Evolutionary conservation across 1,284 basidiomycete species (phyloP).

Genomic region (Irpex rosettiformis): DNA sequence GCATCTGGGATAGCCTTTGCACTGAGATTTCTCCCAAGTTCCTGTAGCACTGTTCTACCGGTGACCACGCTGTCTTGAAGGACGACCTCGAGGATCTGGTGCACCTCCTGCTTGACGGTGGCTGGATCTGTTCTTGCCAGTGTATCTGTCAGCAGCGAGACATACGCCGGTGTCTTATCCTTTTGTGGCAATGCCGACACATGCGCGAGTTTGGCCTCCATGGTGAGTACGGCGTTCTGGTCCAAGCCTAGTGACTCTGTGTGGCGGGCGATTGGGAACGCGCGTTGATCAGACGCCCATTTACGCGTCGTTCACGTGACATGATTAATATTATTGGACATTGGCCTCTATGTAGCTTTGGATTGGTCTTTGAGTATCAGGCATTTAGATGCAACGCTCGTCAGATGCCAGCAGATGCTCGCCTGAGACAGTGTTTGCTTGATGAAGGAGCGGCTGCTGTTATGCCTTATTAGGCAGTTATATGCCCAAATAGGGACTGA

Average conservation of each 20-base stretch:
- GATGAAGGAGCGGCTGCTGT: background rate
- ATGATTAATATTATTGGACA: too few species aligned
- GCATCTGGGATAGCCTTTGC: constrained; percentile 51
- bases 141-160: constrained; percentile 52
- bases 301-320: constrained; percentile 16
- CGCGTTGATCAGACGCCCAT: constrained; percentile 11
- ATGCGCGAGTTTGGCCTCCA: constrained; percentile 66
- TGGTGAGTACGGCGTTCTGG: constrained; percentile 23
- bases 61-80: constrained; percentile 80
- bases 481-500: background rate
- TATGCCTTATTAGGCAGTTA: constrained; percentile 2
- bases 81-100: constrained; percentile 68
- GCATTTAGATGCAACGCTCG: background rate
- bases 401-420: background rate
- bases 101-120: constrained; percentile 50
- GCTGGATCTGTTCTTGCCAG: constrained; percentile 47
- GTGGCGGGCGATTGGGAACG: constrained; percentile 2
- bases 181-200: constrained; percentile 69
- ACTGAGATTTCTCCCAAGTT: constrained; percentile 68
- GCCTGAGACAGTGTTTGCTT: background rate
- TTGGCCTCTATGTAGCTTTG: too few species aligned
- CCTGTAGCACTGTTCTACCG: constrained; percentile 79
- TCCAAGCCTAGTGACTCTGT: background rate
- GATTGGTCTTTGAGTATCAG: background rate
- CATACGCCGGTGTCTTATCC: constrained; percentile 79